Evolutionary conservation across 805 yeast species (phyloP).

Genomic region (Barnettozyma sucrosica): DNA sequence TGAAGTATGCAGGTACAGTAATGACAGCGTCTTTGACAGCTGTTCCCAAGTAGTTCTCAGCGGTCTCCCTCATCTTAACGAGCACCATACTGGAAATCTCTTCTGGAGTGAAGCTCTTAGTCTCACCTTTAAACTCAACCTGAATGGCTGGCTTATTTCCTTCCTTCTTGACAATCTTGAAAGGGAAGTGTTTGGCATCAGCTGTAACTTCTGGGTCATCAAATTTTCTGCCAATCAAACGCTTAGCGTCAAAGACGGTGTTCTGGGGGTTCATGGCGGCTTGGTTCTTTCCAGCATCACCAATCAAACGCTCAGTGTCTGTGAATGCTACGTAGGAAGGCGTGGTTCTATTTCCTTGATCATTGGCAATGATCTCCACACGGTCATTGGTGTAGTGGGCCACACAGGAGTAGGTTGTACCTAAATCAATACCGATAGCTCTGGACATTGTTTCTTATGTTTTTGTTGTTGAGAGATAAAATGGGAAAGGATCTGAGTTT

Average conservation of each 20-base stretch:
- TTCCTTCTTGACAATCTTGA: slow-evolving; percentile 65
- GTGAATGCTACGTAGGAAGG: slow-evolving; percentile 97
- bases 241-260: slow-evolving; percentile 94
- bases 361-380: slow-evolving; percentile 93
- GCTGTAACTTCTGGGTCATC: slow-evolving; percentile 70
- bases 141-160: slow-evolving; percentile 78
- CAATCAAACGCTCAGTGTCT: slow-evolving; percentile 89
- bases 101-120: slow-evolving; percentile 85
- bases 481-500: not conserved
- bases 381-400: slow-evolving; percentile 82
- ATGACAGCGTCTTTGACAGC: slow-evolving; percentile 85
- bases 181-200: slow-evolving; percentile 88
- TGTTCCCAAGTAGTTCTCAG: slow-evolving; percentile 81
- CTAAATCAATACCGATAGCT: slow-evolving; percentile 86
- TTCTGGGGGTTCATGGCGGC: slow-evolving; percentile 94
- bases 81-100: slow-evolving; percentile 92
- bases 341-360: slow-evolving; percentile 98
- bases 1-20: slow-evolving; percentile 96
- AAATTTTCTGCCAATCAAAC: slow-evolving; percentile 84
- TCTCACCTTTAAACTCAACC: slow-evolving; percentile 86
- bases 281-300: slow-evolving; percentile 98
- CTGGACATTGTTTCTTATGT: slow-evolving; percentile 37
- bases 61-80: slow-evolving; percentile 88
- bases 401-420: slow-evolving; percentile 97
- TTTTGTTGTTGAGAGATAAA: not conserved